Conservation (phyloP, 148 eudicot species). For the Beta vulgaris region DNA sequence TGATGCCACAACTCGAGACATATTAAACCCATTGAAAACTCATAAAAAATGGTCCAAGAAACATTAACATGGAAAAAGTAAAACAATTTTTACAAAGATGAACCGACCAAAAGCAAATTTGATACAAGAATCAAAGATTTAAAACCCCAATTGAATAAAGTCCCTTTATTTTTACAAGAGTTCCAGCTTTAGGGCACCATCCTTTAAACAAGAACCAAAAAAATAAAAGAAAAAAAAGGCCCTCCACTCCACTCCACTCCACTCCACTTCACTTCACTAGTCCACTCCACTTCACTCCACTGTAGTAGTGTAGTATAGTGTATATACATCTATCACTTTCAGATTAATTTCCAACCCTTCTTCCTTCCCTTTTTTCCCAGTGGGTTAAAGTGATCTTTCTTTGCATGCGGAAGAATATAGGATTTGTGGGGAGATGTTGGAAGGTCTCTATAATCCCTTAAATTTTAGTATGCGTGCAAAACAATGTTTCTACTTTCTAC, state of each 20-base stretch:
- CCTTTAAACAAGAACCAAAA: no score
- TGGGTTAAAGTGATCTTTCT: conserved; percentile 14
- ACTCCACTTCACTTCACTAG: no score
- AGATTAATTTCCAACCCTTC: not conserved
- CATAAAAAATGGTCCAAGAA: not conserved
- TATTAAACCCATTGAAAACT: not conserved
- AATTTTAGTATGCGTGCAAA: not conserved
- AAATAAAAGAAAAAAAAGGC: no score
- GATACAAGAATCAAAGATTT: conserved; percentile 21
- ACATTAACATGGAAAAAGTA: not conserved
- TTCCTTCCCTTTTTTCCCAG: not conserved
- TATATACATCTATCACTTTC: conserved; percentile 15
- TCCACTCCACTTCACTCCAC: no score
- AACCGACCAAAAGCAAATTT: conserved; percentile 27
- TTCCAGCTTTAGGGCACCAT: conserved; percentile 52
- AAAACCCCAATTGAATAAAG: conserved; percentile 21
- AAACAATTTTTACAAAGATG: conserved; percentile 1
- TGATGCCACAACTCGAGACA: not conserved
- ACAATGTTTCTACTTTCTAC: not conserved
- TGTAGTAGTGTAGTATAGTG: no score
- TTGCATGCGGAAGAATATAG: conserved; percentile 3
- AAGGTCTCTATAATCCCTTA: not conserved
- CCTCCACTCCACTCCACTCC: conserved; percentile 15
- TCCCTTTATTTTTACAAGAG: conserved; percentile 19
- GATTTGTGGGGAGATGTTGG: not conserved